phyloP scores from a whole-genome alignment of 345 rosid genomes.

The Anastatica hierochuntica region DNA sequence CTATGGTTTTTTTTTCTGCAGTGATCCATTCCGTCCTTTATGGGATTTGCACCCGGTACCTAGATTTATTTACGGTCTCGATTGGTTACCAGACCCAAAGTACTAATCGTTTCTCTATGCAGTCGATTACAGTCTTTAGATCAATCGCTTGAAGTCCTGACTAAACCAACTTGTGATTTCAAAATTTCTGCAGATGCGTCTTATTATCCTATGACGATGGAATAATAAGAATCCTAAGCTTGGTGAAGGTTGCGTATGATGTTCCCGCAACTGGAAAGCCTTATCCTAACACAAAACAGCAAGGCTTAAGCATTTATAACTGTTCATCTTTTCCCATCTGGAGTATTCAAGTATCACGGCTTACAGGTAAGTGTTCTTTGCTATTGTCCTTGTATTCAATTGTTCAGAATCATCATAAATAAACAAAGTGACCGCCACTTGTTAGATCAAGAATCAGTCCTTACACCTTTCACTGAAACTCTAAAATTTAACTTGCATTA shows the following conservation, averaged over 20 bases:
- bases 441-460: background rate
- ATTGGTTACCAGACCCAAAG: slow-evolving; percentile 80
- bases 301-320: slow-evolving; percentile 49
- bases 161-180: slow-evolving; percentile 3
- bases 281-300: slow-evolving; percentile 49
- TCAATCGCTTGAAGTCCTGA: background rate
- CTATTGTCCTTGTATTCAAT: background rate
- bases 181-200: slow-evolving; percentile 44
- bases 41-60: slow-evolving; percentile 77
- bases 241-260: slow-evolving; percentile 68
- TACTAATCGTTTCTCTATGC: slow-evolving; percentile 19
- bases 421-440: background rate
- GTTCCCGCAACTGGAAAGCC: slow-evolving; percentile 64
- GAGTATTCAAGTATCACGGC: slow-evolving; percentile 73
- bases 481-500: slow-evolving; percentile 21
- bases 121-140: slow-evolving; percentile 7
- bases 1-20: slow-evolving; percentile 29
- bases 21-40: slow-evolving; percentile 75
- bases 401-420: no score
- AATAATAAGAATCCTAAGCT: slow-evolving; percentile 57
- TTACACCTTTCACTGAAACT: no score
- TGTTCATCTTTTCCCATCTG: slow-evolving; percentile 69
- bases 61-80: slow-evolving; percentile 60
- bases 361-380: slow-evolving; percentile 38
- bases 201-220: slow-evolving; percentile 72